phyloP scores from a whole-genome alignment of 2,329 filamentous ascomycete genomes.

The Colletotrichum gloeosporioides region DNA sequence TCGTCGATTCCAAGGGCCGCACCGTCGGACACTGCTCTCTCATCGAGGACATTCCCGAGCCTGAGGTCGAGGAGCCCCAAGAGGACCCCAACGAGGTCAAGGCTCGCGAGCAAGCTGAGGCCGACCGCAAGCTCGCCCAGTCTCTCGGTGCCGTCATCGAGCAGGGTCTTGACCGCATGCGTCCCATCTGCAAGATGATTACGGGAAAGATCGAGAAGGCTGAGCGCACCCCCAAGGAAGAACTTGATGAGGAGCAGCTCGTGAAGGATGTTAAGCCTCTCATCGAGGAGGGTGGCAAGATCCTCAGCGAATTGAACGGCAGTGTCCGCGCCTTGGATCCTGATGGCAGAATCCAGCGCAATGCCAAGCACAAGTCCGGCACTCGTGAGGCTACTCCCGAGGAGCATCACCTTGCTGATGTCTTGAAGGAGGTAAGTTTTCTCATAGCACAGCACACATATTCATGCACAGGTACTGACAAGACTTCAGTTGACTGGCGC shows the following conservation, averaged over 20 bases:
- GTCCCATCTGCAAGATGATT: constrained; percentile 87
- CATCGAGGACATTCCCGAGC: constrained; percentile 61
- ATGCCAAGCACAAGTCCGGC: constrained; percentile 82
- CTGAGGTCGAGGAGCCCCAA: constrained; percentile 50
- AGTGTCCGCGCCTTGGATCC: constrained; percentile 87
- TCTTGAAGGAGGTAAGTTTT: constrained; percentile 73
- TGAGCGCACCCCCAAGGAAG: constrained; percentile 81
- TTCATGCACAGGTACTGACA: background rate
- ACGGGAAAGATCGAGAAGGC: constrained; percentile 82
- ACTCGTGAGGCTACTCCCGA: constrained; percentile 80
- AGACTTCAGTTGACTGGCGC: constrained; percentile 70
- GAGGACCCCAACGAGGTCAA: constrained; percentile 55
- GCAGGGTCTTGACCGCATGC: constrained; percentile 82
- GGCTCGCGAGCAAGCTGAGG: constrained; percentile 61
- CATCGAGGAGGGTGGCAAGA: constrained; percentile 83
- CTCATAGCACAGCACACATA: background rate
- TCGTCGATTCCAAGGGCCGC: constrained; percentile 71
- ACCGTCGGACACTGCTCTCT: constrained; percentile 72
- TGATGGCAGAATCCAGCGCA: constrained; percentile 82
- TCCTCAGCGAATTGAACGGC: constrained; percentile 86
- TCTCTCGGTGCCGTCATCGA: constrained; percentile 77
- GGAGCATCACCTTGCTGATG: constrained; percentile 83
- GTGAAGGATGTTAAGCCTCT: constrained; percentile 87
- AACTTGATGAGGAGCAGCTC: constrained; percentile 88
- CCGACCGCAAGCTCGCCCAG: constrained; percentile 78